A percentile compares a stretch with the other conserved stretches of the same genome.
phyloP scores from a whole-genome alignment of 2,329 filamentous ascomycete species.

The Trichoderma sp. region DNA sequence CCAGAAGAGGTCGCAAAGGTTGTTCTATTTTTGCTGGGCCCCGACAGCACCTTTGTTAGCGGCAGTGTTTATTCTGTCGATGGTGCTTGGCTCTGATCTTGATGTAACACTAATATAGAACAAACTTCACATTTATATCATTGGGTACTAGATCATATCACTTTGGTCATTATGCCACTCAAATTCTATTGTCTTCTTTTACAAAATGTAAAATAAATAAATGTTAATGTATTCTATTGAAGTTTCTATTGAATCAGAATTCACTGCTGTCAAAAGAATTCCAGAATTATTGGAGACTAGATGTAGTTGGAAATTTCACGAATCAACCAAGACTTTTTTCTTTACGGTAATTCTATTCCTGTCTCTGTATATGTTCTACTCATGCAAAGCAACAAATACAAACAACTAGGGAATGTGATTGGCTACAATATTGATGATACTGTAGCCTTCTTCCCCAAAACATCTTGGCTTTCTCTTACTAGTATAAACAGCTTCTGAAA shows the following conservation, averaged over 20 bases:
- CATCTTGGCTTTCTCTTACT: neutral
- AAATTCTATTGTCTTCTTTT: neutral
- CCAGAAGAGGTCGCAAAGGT: conserved; percentile 44
- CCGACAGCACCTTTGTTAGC: conserved; percentile 44
- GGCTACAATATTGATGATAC: neutral
- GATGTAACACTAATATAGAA: neutral
- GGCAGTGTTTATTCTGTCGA: conserved; percentile 51
- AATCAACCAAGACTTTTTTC: neutral
- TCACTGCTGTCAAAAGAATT: neutral
- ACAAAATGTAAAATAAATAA: neutral
- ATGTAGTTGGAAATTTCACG: neutral
- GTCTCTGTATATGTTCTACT: neutral
- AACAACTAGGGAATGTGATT: neutral
- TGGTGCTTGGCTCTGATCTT: conserved; percentile 46
- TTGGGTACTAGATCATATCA: rapidly evolving
- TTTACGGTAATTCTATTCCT: neutral
- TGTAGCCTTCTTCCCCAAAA: neutral
- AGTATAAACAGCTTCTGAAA: neutral
- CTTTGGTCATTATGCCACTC: neutral
- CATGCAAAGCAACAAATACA: neutral
- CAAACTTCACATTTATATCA: neutral
- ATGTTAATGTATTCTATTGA: neutral
- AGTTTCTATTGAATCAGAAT: neutral
- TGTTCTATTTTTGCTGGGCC: conserved; percentile 43
- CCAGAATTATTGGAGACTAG: neutral